Percentiles rank a stretch among this genome's conserved stretches.
Evolutionary conservation across 306 rosid genomes (phyloP).

Genomic region (Rubus parviflorus): DNA sequence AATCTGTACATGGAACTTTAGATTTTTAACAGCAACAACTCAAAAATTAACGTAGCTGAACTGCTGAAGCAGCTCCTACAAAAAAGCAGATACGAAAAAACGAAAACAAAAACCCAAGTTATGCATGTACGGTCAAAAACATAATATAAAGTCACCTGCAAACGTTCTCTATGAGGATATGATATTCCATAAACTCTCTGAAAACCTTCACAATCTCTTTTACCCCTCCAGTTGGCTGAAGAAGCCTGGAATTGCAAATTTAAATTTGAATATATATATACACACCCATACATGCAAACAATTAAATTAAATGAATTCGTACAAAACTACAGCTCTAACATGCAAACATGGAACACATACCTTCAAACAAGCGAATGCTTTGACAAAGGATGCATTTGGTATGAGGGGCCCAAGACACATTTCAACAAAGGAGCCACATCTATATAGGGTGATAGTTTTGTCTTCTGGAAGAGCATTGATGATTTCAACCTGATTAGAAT

Average conservation of each 20-base stretch:
- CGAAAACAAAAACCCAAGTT: background rate
- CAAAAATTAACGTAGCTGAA: background rate
- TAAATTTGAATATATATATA: slow-evolving; percentile 3
- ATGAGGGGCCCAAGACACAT: slow-evolving; percentile 97
- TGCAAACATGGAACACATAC: slow-evolving; percentile 29
- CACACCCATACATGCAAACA: background rate
- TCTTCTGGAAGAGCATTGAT: slow-evolving; percentile 86
- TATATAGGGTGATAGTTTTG: slow-evolving; percentile 86
- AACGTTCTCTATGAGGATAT: slow-evolving; percentile 81
- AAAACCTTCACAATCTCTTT: slow-evolving; percentile 84
- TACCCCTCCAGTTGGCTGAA: slow-evolving; percentile 94
- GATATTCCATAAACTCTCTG: slow-evolving; percentile 97
- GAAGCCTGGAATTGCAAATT: slow-evolving; percentile 68
- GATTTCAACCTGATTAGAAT: slow-evolving; percentile 71
- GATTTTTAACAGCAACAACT: background rate
- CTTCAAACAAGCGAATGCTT: slow-evolving; percentile 82
- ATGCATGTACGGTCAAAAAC: background rate
- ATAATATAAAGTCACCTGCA: slow-evolving; percentile 56
- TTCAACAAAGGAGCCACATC: slow-evolving; percentile 92
- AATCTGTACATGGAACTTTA: background rate
- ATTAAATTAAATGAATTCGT: background rate
- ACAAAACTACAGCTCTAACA: slow-evolving; percentile 9
- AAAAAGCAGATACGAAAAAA: background rate
- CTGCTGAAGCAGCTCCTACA: background rate
- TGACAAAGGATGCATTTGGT: slow-evolving; percentile 92